Conservation (phyloP, 176 grass and related monocot genomes). For the Alopecurus myosuroides region DNA sequence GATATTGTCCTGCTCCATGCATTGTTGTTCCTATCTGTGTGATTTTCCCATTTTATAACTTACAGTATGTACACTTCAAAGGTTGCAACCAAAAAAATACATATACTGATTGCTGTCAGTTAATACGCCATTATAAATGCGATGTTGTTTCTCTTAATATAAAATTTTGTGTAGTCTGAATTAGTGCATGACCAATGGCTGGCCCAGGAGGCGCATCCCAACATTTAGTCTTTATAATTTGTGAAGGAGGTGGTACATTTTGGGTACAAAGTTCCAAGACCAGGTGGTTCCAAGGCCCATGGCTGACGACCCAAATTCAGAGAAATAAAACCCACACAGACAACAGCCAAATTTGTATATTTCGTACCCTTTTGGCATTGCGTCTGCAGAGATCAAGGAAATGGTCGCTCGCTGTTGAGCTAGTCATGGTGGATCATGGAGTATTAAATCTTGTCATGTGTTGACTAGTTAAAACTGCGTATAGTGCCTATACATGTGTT, state of each 20-base stretch:
- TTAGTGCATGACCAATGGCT: too few species aligned
- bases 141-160: neutral
- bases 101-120: neutral
- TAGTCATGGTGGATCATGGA: neutral
- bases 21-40: neutral
- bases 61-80: neutral
- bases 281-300: too few species aligned
- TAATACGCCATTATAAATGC: neutral
- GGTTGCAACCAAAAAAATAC: too few species aligned
- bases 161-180: too few species aligned
- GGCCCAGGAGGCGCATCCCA: too few species aligned
- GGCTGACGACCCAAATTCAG: neutral
- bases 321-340: neutral
- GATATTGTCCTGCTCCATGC: too few species aligned
- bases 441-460: too few species aligned
- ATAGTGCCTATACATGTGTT: too few species aligned
- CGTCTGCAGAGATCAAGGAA: neutral
- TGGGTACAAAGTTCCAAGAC: too few species aligned
- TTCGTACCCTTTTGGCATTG: neutral
- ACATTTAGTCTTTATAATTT: too few species aligned
- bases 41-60: conserved; percentile 1
- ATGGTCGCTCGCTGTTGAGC: neutral
- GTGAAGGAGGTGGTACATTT: too few species aligned
- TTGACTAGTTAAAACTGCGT: too few species aligned
- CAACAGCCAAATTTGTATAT: neutral